phyloP scores from a whole-genome alignment of 2,329 filamentous ascomycete genomes.

The Ilyonectria mors-panacis region DNA sequence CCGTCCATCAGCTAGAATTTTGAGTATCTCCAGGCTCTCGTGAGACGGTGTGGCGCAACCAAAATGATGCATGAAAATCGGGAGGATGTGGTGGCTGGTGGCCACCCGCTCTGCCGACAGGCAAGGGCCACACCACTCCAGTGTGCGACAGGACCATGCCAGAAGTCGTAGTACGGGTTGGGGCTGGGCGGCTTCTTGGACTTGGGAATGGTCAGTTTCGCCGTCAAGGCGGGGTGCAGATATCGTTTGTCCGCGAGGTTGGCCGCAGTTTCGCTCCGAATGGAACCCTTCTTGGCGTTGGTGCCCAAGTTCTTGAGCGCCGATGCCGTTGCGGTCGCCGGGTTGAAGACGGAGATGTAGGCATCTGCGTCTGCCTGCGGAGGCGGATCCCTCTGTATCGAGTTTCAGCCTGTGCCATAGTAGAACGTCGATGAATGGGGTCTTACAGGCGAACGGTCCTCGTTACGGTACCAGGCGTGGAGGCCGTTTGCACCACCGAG shows the following conservation, averaged over 20 bases:
- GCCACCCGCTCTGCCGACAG: constrained; percentile 65
- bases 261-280: constrained; percentile 69
- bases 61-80: constrained; percentile 84
- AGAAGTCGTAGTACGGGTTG: constrained; percentile 80
- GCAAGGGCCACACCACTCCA: constrained; percentile 77
- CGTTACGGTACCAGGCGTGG: constrained; percentile 64
- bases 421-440: constrained; percentile 10
- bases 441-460: constrained; percentile 54
- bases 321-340: constrained; percentile 71
- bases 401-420: constrained; percentile 29
- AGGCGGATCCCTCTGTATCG: constrained; percentile 61
- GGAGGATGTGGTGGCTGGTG: constrained; percentile 77
- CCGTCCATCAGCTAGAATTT: constrained; percentile 66
- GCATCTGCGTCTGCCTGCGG: constrained; percentile 72
- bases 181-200: constrained; percentile 59
- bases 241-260: constrained; percentile 69
- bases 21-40: constrained; percentile 74
- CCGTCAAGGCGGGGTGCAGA: constrained; percentile 60
- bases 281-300: constrained; percentile 75
- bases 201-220: constrained; percentile 61
- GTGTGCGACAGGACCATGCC: constrained; percentile 74
- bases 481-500: constrained; percentile 62
- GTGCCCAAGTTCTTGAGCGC: constrained; percentile 74
- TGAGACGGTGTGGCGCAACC: constrained; percentile 80
- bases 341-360: constrained; percentile 77